A percentile compares a stretch with the other conserved stretches of the same genome.
phyloP scores from a whole-genome alignment of 805 yeast species.

The Hanseniaspora mollemarum region DNA sequence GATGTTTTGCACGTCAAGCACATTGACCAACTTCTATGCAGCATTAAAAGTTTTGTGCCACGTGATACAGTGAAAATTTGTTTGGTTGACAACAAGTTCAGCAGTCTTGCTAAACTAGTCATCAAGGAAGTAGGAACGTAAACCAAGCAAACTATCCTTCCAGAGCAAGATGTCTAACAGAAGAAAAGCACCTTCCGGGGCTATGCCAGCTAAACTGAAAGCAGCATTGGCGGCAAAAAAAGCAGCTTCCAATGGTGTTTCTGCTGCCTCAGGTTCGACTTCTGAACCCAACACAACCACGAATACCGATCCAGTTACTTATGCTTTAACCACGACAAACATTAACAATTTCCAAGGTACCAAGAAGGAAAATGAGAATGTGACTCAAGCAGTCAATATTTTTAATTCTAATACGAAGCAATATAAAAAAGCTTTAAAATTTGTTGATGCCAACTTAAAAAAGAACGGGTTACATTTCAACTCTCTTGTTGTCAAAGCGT shows the following conservation, averaged over 20 bases:
- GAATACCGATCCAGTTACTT: slow-evolving; percentile 3
- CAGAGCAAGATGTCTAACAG: slow-evolving; percentile 6
- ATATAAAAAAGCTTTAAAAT: slow-evolving; percentile 72
- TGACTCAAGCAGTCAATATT: slow-evolving; percentile 68
- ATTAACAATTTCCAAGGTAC: slow-evolving; percentile 18
- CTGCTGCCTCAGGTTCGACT: background rate
- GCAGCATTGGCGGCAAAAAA: slow-evolving; percentile 15
- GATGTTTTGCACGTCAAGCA: too few species aligned
- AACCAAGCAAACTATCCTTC: background rate
- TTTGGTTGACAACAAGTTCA: too few species aligned
- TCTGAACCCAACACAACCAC: background rate
- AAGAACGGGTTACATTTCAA: slow-evolving; percentile 68
- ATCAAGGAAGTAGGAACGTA: too few species aligned
- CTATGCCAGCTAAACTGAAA: slow-evolving; percentile 13
- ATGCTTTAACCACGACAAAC: slow-evolving; percentile 8
- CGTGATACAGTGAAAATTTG: too few species aligned
- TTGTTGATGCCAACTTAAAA: slow-evolving; percentile 64
- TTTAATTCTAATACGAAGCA: slow-evolving; percentile 60
- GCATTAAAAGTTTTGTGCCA: too few species aligned
- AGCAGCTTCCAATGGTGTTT: background rate
- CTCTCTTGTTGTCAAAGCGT: slow-evolving; percentile 74
- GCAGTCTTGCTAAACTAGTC: too few species aligned
- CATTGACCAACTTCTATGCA: too few species aligned
- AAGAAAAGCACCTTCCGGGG: slow-evolving; percentile 13
- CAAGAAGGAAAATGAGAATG: slow-evolving; percentile 60